phyloP scores from a whole-genome alignment of 2,329 filamentous ascomycete species.

The Trichoderma koningiopsis region DNA sequence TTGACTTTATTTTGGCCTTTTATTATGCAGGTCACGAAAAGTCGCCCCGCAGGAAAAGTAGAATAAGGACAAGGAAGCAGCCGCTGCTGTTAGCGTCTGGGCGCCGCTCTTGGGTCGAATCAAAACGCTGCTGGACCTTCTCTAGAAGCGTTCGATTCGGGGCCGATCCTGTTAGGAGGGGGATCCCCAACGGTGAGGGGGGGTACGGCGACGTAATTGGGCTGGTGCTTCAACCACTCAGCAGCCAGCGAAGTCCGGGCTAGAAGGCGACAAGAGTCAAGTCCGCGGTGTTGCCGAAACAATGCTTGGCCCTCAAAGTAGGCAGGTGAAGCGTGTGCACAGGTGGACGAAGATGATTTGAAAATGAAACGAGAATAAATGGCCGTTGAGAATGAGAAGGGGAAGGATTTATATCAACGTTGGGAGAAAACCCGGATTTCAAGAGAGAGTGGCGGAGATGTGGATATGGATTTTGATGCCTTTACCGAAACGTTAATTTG shows the following conservation, averaged over 20 bases:
- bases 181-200: background rate
- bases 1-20: background rate
- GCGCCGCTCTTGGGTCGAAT: background rate
- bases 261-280: conserved; percentile 2
- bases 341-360: background rate
- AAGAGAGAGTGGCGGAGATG: conserved; percentile 1
- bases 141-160: conserved; percentile 21
- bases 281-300: conserved; percentile 25
- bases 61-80: background rate
- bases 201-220: conserved; percentile 23
- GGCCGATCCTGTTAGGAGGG: conserved; percentile 12
- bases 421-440: background rate
- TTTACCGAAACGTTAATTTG: background rate
- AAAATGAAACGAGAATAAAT: background rate
- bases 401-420: too few relatives aligned
- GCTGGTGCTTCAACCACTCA: conserved; percentile 16
- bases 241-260: background rate
- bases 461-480: background rate
- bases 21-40: background rate
- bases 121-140: background rate
- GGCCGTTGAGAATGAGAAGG: background rate
- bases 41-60: background rate
- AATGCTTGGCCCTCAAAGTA: background rate
- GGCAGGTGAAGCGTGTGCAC: background rate
- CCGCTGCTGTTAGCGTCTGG: conserved; percentile 4